Base-by-base conservation (phyloP, 106 monocot species). In the Triglochin maritima region DNA sequence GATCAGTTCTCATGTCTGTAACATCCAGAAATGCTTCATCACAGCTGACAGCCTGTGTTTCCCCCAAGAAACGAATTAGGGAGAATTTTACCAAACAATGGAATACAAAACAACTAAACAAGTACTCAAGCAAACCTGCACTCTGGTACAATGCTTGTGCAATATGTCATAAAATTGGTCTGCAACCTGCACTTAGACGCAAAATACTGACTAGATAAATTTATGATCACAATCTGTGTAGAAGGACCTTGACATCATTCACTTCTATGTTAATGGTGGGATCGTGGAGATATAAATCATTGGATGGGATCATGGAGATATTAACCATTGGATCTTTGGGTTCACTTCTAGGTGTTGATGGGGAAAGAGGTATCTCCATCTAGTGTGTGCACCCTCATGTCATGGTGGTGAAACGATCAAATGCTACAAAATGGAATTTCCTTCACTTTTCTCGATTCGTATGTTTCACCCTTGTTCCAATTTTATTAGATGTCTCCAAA, bases 1-100 rank as follows among this genome's bases (percentile, higher is more conserved):
- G 88, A 74, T 91, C 72, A 72, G 79, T 50, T 62, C 64, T 56
- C 5, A 56, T 41, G 44, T 69, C 81, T 52, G 79, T 79, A 60
- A 86, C 78, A 81, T 91, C 96, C 46, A 96, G 68, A 77, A 86
- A 96, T 53, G 91, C 96, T 78, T 96, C 91, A 81, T 96, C 95
- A 79, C 95, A 96, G 76, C 90, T 96, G 61, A 96, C 44, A 57
- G 96, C 91, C 95, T 95, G 72, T 70, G 78, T 44, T 75, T 74
- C 29, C 71, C 53, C 46, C 17, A 54, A 74, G 3, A 9, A 66
- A 3, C 6, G 44, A 68, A 72, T 50, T 46, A 76, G 62, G 7
- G 17, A 70, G 11, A 5, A 44, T 69, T 57, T 12, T 12, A 55
- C 47, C 49, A 47, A 13, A 58, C 9, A 63, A 57, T 14, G 16